phyloP scores from a whole-genome alignment of 805 yeast genomes.

The Saccharomycopsis microspora region DNA sequence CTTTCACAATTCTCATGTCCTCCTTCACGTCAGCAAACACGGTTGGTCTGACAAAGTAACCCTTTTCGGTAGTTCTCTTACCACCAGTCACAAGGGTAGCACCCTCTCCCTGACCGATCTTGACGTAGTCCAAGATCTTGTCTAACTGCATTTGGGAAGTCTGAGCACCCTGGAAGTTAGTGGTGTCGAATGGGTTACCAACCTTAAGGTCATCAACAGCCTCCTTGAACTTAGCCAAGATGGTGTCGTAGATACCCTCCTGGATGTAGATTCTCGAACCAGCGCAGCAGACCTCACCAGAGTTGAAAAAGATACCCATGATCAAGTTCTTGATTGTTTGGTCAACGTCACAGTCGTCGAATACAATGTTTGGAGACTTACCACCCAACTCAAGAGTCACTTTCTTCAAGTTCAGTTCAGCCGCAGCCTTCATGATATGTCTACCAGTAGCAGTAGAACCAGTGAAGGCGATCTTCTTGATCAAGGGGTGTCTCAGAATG shows the following conservation, averaged over 20 bases:
- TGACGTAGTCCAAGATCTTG: conserved; percentile 57
- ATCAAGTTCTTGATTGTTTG: conserved; percentile 40
- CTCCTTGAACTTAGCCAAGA: conserved; percentile 44
- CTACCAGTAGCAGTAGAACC: conserved; percentile 75
- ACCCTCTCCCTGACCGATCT: conserved; percentile 56
- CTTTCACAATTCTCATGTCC: conserved; percentile 51
- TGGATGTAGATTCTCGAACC: conserved; percentile 74
- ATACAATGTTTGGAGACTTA: conserved; percentile 68
- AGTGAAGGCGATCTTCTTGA: conserved; percentile 70
- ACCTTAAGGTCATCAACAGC: conserved; percentile 50
- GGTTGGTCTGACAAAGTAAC: conserved; percentile 66
- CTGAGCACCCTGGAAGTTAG: conserved; percentile 68
- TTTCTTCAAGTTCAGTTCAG: conserved; percentile 59
- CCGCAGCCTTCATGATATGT: conserved; percentile 56
- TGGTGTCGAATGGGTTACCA: conserved; percentile 66
- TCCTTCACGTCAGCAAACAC: conserved; percentile 58
- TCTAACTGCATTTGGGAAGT: conserved; percentile 59
- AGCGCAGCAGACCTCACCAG: conserved; percentile 78
- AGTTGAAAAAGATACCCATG: conserved; percentile 64
- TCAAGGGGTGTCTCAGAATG: conserved; percentile 53
- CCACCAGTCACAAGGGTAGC: conserved; percentile 66
- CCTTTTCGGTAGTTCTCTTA: conserved; percentile 49
- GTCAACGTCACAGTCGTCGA: conserved; percentile 53
- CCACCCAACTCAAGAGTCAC: conserved; percentile 79
- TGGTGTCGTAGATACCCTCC: conserved; percentile 56